phyloP scores from a whole-genome alignment of 139 green algal species.

The Coelastrella sp. region DNA sequence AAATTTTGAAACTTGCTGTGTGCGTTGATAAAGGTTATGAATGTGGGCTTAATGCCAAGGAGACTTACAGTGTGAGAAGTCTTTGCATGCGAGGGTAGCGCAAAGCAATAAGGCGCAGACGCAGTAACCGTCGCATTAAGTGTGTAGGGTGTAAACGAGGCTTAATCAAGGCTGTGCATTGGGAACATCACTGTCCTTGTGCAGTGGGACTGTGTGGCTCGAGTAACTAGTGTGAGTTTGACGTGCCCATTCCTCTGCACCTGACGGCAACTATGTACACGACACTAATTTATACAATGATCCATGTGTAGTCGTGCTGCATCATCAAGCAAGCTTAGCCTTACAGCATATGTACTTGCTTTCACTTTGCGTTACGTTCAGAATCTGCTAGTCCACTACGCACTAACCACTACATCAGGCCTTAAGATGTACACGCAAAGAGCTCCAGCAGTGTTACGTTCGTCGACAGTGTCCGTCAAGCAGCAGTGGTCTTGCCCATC shows the following conservation, averaged over 20 bases:
- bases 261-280: not conserved
- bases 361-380: not conserved
- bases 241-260: not conserved
- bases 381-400: not conserved
- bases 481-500: not conserved
- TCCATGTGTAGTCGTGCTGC: not conserved
- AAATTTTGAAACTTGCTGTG: not conserved
- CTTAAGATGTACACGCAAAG: not conserved
- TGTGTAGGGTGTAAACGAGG: not conserved
- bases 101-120: not conserved
- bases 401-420: not conserved
- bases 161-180: not conserved
- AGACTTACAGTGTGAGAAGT: not conserved
- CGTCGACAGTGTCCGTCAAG: not conserved
- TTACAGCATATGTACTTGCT: not conserved
- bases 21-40: not conserved
- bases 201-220: not conserved
- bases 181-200: too few relatives aligned
- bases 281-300: not conserved
- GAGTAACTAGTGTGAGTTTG: not conserved
- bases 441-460: not conserved
- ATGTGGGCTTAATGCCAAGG: not conserved
- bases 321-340: not conserved
- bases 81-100: not conserved
- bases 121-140: not conserved